Conservation (phyloP, 805 yeast genomes). For the Candida argentea region DNA sequence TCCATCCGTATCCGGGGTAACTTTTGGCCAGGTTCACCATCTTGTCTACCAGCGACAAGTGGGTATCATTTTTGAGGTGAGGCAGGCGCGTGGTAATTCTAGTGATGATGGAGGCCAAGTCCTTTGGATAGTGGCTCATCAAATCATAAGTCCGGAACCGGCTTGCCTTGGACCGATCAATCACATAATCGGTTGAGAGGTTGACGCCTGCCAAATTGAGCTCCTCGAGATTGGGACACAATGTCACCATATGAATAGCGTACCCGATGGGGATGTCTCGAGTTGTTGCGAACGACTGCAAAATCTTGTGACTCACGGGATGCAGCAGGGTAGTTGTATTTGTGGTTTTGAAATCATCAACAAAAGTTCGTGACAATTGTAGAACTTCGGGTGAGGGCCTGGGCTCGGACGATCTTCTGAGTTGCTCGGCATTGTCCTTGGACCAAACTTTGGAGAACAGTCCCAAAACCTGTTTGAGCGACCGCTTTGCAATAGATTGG, state of each 20-base stretch:
- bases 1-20: no score
- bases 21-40: no score
- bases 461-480: conserved; percentile 9
- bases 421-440: conserved; percentile 11
- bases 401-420: conserved; percentile 4
- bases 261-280: conserved; percentile 76
- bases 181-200: conserved; percentile 57
- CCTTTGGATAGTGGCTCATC: conserved; percentile 27
- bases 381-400: no score
- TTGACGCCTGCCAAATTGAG: conserved; percentile 55
- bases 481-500: conserved; percentile 6
- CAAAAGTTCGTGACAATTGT: conserved; percentile 1
- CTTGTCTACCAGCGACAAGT: no score
- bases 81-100: no score
- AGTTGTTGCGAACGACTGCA: conserved; percentile 53
- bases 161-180: conserved; percentile 25
- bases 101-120: conserved; percentile 13
- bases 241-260: conserved; percentile 53
- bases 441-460: no score
- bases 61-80: no score
- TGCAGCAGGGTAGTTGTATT: conserved; percentile 21
- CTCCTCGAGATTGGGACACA: conserved; percentile 50
- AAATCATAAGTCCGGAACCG: conserved; percentile 30
- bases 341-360: no score
- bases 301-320: conserved; percentile 52